Conservation (phyloP, 1,284 basidiomycete species). For the Schizophyllum amplum region DNA sequence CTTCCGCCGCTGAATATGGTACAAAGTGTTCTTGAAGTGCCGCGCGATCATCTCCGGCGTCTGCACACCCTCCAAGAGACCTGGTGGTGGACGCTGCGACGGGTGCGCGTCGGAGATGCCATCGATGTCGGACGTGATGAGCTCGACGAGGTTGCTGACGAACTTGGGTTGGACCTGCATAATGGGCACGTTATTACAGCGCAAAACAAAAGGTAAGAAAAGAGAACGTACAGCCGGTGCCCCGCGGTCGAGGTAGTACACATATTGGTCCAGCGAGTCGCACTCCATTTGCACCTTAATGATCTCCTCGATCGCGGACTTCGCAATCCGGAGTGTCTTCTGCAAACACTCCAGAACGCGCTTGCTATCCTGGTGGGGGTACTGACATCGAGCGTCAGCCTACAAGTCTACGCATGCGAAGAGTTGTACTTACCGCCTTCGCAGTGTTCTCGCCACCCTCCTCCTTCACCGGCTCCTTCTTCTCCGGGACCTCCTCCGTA, state of each 20-base stretch:
- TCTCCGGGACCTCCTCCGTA: slow-evolving; percentile 22
- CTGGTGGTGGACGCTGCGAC: slow-evolving; percentile 69
- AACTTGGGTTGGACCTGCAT: slow-evolving; percentile 84
- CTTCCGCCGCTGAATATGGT: slow-evolving; percentile 78
- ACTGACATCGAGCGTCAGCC: slow-evolving; percentile 33
- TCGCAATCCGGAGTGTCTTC: slow-evolving; percentile 88
- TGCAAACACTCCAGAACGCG: slow-evolving; percentile 93
- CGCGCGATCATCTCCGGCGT: slow-evolving; percentile 86
- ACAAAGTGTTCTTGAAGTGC: slow-evolving; percentile 88
- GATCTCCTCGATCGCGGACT: slow-evolving; percentile 90
- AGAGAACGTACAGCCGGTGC: slow-evolving; percentile 68
- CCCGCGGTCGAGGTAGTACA: slow-evolving; percentile 90
- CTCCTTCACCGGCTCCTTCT: slow-evolving; percentile 24
- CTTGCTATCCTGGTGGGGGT: slow-evolving; percentile 88
- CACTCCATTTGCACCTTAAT: slow-evolving; percentile 91
- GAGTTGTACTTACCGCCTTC: slow-evolving; percentile 49
- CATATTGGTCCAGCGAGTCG: slow-evolving; percentile 87
- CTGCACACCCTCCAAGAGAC: slow-evolving; percentile 83
- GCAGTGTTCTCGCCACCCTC: slow-evolving; percentile 33
- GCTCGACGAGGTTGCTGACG: slow-evolving; percentile 87
- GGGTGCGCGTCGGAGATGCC: slow-evolving; percentile 83
- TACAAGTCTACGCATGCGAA: neutral
- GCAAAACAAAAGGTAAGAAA: slow-evolving; percentile 1
- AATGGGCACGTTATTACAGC: slow-evolving; percentile 2
- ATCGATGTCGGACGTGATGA: slow-evolving; percentile 88